phyloP scores from a whole-genome alignment of 2,329 filamentous ascomycete species.

The Colletotrichum echinochloae region DNA sequence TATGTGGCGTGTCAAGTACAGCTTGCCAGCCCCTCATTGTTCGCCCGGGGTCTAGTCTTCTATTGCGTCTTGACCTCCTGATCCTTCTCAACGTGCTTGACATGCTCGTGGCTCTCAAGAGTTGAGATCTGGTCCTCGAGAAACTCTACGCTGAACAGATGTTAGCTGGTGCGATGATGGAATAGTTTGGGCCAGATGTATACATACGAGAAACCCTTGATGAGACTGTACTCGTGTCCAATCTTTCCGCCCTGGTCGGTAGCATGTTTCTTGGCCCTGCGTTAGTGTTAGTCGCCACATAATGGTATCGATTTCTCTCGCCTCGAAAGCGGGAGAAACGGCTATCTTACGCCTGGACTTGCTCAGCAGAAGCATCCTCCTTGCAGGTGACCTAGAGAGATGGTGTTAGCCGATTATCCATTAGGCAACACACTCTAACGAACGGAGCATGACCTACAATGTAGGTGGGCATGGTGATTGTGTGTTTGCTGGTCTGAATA shows the following conservation, averaged over 20 bases:
- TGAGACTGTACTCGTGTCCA: constrained; percentile 83
- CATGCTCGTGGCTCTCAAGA: constrained; percentile 75
- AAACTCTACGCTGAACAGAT: constrained; percentile 74
- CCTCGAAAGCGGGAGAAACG: constrained; percentile 5
- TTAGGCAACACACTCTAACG: background rate
- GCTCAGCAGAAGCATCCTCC: constrained; percentile 71
- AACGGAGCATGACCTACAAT: constrained; percentile 57
- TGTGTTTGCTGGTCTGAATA: constrained; percentile 18
- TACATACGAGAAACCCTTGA: constrained; percentile 92
- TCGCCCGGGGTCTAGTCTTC: constrained; percentile 39
- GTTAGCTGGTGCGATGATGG: constrained; percentile 26
- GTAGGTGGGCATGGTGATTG: constrained; percentile 65
- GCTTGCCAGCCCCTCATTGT: background rate
- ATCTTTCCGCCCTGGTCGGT: constrained; percentile 84
- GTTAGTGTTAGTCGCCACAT: background rate
- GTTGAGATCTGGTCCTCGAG: constrained; percentile 74
- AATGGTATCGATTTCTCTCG: background rate
- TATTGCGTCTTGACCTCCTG: constrained; percentile 78
- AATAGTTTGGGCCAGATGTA: background rate
- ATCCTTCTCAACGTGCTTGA: constrained; percentile 82
- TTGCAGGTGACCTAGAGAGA: constrained; percentile 80
- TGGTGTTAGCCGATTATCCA: constrained; percentile 36
- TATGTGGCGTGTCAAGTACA: constrained; percentile 20
- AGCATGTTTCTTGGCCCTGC: constrained; percentile 81
- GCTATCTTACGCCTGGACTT: constrained; percentile 74